Conservation (phyloP, 257 asterid species). For the Solanum sitiens region DNA sequence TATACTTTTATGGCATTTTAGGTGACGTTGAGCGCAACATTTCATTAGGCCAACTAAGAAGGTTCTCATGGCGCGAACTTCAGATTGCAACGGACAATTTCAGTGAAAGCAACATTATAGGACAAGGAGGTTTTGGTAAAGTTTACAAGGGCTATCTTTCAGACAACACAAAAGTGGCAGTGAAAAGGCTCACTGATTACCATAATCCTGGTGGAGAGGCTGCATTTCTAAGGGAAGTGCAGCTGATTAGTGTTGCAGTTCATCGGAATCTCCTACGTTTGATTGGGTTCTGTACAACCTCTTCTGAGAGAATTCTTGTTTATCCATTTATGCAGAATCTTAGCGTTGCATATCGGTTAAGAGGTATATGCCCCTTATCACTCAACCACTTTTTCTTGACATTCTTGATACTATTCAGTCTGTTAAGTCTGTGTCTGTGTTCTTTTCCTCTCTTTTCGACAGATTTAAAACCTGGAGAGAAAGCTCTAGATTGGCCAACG, state of each 20-base stretch:
- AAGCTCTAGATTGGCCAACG: conserved; percentile 65
- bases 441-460: not conserved
- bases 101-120: conserved; percentile 52
- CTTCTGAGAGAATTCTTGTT: conserved; percentile 69
- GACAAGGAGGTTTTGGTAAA: conserved; percentile 92
- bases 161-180: conserved; percentile 61
- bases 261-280: conserved; percentile 74
- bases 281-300: conserved; percentile 73
- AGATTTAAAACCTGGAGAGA: conserved; percentile 80
- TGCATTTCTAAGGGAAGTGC: conserved; percentile 72
- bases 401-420: not conserved
- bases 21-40: conserved; percentile 69
- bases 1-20: conserved; percentile 1
- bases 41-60: conserved; percentile 60
- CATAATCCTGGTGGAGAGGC: conserved; percentile 86
- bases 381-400: not conserved
- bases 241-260: conserved; percentile 73
- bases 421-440: not conserved
- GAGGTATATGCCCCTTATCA: conserved; percentile 39
- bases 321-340: conserved; percentile 89
- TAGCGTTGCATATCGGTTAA: conserved; percentile 76
- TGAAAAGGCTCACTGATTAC: conserved; percentile 67
- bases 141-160: conserved; percentile 61
- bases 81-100: conserved; percentile 74
- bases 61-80: conserved; percentile 73